phyloP scores from a whole-genome alignment of 345 rosid species.

The Leavenworthia alabamica region DNA sequence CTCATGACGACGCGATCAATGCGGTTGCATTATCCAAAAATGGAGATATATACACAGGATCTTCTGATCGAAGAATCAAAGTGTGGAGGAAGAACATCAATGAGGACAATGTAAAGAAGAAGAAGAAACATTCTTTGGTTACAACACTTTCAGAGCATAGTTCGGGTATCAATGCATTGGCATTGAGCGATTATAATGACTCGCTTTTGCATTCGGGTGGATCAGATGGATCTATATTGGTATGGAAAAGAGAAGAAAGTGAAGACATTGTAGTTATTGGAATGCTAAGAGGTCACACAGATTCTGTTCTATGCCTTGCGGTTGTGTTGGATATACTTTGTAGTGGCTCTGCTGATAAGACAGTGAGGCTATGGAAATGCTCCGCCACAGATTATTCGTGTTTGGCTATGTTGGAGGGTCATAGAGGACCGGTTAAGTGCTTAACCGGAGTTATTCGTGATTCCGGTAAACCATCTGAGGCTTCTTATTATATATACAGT shows the following conservation, averaged over 20 bases:
- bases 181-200: conserved; percentile 43
- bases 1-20: conserved; percentile 87
- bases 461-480: conserved; percentile 17
- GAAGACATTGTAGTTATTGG: conserved; percentile 45
- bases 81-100: conserved; percentile 54
- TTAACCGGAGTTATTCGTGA: conserved; percentile 57
- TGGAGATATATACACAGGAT: conserved; percentile 75
- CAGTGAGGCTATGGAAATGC: conserved; percentile 66
- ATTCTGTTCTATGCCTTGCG: conserved; percentile 61
- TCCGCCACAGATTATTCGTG: conserved; percentile 41
- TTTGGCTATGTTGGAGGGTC: conserved; percentile 66
- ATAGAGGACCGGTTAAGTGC: conserved; percentile 83
- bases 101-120: conserved; percentile 15
- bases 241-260: conserved; percentile 54
- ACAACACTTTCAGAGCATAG: conserved; percentile 54
- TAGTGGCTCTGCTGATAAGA: conserved; percentile 86
- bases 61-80: conserved; percentile 75
- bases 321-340: conserved; percentile 55
- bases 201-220: conserved; percentile 65
- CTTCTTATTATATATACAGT: conserved; percentile 52
- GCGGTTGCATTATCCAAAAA: conserved; percentile 52
- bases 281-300: conserved; percentile 63
- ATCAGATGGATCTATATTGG: conserved; percentile 58
- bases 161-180: conserved; percentile 76
- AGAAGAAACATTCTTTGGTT: conserved; percentile 48